Evolutionary conservation across 257 asterid species (phyloP).

Genomic region (Solanum lycopersicoides): DNA sequence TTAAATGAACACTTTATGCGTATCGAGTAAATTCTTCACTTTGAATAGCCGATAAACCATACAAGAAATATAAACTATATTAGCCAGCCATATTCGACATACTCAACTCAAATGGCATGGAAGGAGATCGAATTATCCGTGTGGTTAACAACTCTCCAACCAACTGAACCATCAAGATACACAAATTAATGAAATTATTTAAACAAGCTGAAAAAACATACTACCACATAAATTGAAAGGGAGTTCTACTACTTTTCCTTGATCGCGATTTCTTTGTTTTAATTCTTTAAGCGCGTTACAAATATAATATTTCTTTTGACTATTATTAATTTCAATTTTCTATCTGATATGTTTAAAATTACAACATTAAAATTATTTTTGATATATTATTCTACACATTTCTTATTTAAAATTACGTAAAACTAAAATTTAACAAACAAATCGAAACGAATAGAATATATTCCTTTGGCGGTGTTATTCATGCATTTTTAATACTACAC

Average conservation of each 20-base stretch:
- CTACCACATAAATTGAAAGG: not conserved
- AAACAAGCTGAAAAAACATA: too few species aligned
- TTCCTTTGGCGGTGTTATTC: not conserved
- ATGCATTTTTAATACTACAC: not conserved
- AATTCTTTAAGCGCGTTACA: too few species aligned
- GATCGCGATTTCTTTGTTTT: not conserved
- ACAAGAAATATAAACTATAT: too few species aligned
- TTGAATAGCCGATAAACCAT: not conserved
- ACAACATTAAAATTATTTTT: too few species aligned
- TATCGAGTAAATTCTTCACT: not conserved
- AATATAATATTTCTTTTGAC: too few species aligned
- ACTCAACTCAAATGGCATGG: not conserved
- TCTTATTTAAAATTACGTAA: too few species aligned
- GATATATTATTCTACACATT: too few species aligned
- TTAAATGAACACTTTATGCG: not conserved
- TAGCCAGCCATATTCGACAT: not conserved
- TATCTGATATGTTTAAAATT: too few species aligned
- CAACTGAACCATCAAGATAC: accelerated
- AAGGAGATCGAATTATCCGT: not conserved
- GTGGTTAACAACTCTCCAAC: not conserved
- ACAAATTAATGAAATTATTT: not conserved
- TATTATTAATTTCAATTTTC: too few species aligned
- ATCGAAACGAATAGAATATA: not conserved
- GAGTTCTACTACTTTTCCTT: not conserved
- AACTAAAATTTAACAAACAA: too few species aligned